Evolutionary conservation across 371 early-diverging fungal species (phyloP).

Genomic region (Lichtheimia ramosa): DNA sequence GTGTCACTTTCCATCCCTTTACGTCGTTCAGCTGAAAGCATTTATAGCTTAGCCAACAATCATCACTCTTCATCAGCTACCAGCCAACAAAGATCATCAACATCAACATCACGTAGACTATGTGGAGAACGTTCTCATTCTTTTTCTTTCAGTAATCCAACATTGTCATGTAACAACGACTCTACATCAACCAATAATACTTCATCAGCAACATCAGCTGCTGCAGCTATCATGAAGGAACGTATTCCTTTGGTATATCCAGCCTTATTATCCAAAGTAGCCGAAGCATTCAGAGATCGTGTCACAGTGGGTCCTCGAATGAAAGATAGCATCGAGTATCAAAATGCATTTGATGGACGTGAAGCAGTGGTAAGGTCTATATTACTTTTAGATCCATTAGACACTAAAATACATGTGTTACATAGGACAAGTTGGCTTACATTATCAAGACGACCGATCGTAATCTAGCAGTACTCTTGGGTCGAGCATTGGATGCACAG

Average conservation of each 20-base stretch:
- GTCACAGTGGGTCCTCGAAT: conserved; percentile 51
- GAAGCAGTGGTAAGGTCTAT: conserved; percentile 70
- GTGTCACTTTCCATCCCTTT: conserved; percentile 16
- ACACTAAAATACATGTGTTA: not conserved
- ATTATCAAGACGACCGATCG: conserved; percentile 68
- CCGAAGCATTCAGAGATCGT: conserved; percentile 63
- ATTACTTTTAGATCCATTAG: conserved; percentile 2
- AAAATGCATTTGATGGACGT: conserved; percentile 76
- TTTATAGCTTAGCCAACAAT: conserved; percentile 10
- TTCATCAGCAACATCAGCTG: conserved; percentile 1
- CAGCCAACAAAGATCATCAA: no score
- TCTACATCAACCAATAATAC: not conserved
- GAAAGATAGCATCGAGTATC: conserved; percentile 80
- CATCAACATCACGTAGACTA: not conserved
- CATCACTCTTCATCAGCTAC: not conserved
- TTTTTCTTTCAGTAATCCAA: conserved; percentile 13
- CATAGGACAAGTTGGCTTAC: conserved; percentile 58
- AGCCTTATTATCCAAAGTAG: conserved; percentile 78
- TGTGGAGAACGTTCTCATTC: conserved; percentile 17
- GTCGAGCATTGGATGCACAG: conserved; percentile 74
- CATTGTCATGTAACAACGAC: not conserved
- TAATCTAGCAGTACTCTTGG: conserved; percentile 64
- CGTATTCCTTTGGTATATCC: conserved; percentile 50
- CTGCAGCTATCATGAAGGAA: not conserved
- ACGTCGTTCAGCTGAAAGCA: conserved; percentile 19